Evolutionary conservation across 192 early-diverging fungal species (phyloP).

Genomic region (Phycomyces blakesleeanus): DNA sequence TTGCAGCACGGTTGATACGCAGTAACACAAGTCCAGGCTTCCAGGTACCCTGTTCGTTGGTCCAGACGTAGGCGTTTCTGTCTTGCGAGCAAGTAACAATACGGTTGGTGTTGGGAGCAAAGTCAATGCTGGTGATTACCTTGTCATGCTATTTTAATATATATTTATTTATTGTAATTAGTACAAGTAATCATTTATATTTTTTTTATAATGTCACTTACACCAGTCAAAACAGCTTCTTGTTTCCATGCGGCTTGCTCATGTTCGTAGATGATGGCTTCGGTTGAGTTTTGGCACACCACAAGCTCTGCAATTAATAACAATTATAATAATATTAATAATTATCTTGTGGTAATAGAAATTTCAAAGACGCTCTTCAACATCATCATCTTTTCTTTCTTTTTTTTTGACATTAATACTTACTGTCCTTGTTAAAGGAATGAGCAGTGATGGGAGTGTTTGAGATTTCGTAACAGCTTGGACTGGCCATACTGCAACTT

Average conservation of each 20-base stretch:
- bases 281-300: slow-evolving; percentile 84
- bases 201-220: too few relatives aligned
- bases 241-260: slow-evolving; percentile 57
- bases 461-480: slow-evolving; percentile 58
- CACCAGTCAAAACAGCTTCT: slow-evolving; percentile 69
- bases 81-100: slow-evolving; percentile 98
- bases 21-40: slow-evolving; percentile 88
- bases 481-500: slow-evolving; percentile 46
- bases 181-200: too few relatives aligned
- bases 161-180: too few relatives aligned
- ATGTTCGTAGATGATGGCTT: slow-evolving; percentile 85
- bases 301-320: slow-evolving; percentile 86
- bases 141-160: slow-evolving; percentile 94
- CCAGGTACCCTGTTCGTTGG: slow-evolving; percentile 69
- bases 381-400: too few relatives aligned
- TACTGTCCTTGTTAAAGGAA: slow-evolving; percentile 86
- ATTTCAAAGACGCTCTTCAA: too few relatives aligned
- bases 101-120: slow-evolving; percentile 91
- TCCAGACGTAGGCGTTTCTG: slow-evolving; percentile 98
- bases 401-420: slow-evolving; percentile 1
- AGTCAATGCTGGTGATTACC: slow-evolving; percentile 91
- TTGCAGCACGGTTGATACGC: slow-evolving; percentile 95
- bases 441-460: slow-evolving; percentile 87
- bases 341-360: too few relatives aligned
- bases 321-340: too few relatives aligned